Evolutionary conservation across 2,329 filamentous ascomycete species (phyloP).

Genomic region (Fusarium pilosicola): DNA sequence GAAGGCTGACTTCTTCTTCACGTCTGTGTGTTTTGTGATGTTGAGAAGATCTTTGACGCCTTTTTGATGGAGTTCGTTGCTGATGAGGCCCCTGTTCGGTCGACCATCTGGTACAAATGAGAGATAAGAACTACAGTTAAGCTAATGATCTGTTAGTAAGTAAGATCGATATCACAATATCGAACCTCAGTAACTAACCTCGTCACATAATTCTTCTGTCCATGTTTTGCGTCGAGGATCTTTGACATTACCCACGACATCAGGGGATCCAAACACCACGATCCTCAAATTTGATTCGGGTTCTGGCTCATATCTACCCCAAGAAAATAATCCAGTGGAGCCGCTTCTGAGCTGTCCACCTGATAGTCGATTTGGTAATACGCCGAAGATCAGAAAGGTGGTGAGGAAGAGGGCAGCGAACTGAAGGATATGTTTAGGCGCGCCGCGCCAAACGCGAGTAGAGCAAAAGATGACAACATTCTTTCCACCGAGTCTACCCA

Average conservation of each 20-base stretch:
- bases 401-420: constrained; percentile 40
- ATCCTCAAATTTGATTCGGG: constrained; percentile 54
- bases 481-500: constrained; percentile 34
- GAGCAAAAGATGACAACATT: constrained; percentile 54
- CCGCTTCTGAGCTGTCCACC: constrained; percentile 30
- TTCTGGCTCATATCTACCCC: constrained; percentile 26
- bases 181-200: constrained; percentile 48
- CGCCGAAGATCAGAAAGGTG: constrained; percentile 43
- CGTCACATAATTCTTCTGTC: constrained; percentile 60
- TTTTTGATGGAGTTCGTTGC: constrained; percentile 64
- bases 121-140: constrained; percentile 57
- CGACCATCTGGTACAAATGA: constrained; percentile 57
- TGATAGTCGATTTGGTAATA: constrained; percentile 39
- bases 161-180: background rate
- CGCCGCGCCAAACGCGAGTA: constrained; percentile 53
- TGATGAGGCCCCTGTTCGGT: constrained; percentile 61
- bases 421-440: constrained; percentile 46
- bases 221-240: constrained; percentile 50
- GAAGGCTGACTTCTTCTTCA: constrained; percentile 48
- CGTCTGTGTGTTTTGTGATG: constrained; percentile 46
- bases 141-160: constrained; percentile 45
- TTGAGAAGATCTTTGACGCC: constrained; percentile 51
- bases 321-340: constrained; percentile 42
- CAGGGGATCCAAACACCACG: constrained; percentile 62
- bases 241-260: constrained; percentile 56